Evolutionary conservation across 352 stramenopile genomes (phyloP).

Genomic region (Globisporangium nagaii): DNA sequence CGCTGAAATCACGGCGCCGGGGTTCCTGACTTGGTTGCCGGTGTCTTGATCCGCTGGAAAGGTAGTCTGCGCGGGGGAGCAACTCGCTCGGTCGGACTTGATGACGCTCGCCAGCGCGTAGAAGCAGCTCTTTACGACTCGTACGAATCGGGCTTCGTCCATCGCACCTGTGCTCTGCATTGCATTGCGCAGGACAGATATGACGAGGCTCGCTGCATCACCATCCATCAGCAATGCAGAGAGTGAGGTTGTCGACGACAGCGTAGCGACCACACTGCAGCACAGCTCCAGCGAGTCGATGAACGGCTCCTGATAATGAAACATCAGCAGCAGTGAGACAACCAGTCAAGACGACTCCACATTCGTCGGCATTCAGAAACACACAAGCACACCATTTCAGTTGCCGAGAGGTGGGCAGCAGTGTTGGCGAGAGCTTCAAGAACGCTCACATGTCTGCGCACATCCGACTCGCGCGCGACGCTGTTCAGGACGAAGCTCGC

Average conservation of each 20-base stretch:
- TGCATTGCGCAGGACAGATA: constrained; percentile 16
- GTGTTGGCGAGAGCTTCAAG: constrained; percentile 17
- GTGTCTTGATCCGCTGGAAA: not conserved
- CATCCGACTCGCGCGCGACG: constrained; percentile 18
- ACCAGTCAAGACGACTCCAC: not conserved
- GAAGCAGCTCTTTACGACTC: constrained; percentile 26
- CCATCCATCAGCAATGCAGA: constrained; percentile 9
- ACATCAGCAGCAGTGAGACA: not conserved
- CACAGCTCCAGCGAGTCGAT: constrained; percentile 27
- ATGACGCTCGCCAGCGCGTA: constrained; percentile 21
- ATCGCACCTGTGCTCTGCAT: constrained; percentile 18
- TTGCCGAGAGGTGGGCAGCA: constrained; percentile 6
- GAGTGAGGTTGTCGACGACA: constrained; percentile 16
- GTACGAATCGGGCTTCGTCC: constrained; percentile 19
- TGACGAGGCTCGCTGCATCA: constrained; percentile 12
- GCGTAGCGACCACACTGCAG: constrained; percentile 26
- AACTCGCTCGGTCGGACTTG: not conserved
- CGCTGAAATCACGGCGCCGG: not conserved
- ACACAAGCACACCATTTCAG: constrained; percentile 13
- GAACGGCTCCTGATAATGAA: constrained; percentile 20
- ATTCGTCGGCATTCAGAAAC: not conserved
- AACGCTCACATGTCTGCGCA: constrained; percentile 16
- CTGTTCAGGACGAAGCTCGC: constrained; percentile 16
- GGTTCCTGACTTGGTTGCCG: not conserved
- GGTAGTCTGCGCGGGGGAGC: not conserved